phyloP scores from a whole-genome alignment of 73 alveolate species.

The Vitrella brassicaformis region DNA sequence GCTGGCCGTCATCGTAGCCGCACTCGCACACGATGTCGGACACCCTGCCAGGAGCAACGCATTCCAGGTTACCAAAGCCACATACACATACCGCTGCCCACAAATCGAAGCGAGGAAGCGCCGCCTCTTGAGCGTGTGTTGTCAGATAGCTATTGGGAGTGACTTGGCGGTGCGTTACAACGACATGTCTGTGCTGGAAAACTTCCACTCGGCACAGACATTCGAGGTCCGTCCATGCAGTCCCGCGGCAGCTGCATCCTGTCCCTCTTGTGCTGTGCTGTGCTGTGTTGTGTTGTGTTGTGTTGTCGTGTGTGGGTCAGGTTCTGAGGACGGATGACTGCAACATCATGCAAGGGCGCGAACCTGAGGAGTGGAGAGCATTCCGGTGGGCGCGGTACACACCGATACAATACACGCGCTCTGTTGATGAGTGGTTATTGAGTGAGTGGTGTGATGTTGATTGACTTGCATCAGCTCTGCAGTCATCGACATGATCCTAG shows the following conservation, averaged over 20 bases:
- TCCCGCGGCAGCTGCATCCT: not conserved
- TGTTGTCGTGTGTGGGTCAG: no score
- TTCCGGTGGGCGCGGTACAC: no score
- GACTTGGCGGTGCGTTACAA: not conserved
- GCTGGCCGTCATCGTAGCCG: not conserved
- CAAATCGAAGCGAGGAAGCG: no score
- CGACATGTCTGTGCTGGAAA: constrained; percentile 1
- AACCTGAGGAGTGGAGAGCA: not conserved
- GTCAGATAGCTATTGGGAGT: not conserved
- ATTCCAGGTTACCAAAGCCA: no score
- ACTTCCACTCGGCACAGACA: not conserved
- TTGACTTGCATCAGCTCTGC: no score
- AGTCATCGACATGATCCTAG: not conserved
- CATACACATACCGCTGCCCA: no score
- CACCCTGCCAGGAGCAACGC: not conserved
- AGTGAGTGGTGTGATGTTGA: no score
- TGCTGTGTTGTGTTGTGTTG: no score
- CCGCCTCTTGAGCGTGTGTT: no score
- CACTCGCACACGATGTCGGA: not conserved
- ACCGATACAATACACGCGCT: no score
- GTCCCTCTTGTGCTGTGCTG: not conserved
- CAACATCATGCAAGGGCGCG: not conserved
- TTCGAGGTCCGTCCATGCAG: not conserved
- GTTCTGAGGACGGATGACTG: not conserved
- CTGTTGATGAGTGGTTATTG: no score